Evolutionary conservation across 768 basidiomycete genomes (phyloP), one percentile per base, ranked within the genome.

Genomic region (Boletus sp.): DNA sequence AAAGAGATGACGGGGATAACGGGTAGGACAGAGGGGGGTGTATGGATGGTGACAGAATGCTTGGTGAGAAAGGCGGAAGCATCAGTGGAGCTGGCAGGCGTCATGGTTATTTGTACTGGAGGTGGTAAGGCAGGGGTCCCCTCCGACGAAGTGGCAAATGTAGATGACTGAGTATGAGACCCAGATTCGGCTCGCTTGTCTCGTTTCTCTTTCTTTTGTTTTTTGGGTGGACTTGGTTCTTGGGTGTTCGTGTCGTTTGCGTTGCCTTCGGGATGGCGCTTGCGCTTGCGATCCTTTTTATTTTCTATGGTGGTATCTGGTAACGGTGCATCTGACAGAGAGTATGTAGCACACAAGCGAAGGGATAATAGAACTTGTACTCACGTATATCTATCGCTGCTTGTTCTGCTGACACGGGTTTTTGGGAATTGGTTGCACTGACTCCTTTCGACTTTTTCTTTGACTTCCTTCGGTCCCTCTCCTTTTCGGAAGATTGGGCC

Each of bases 1-100:
- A 99, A 96, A 2, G 83, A 79, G 43, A 88, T 77, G 47, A 93
- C 73, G 27, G 97, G 95, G 14, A 74, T 72, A 54, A 84, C 76
- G 19, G 75, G 61, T 5, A 76, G 65, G 34, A 76, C 70, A 40
- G 76, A 72, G 3, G 74, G 60, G 2, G 81, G 79, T 2, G 79
- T 78, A 52, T 82, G 81, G 46, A 97, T 84, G 11, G 85, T 88
- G 61, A 97, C 83, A 10, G 78, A 76, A 70, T 98, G 83, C 57
- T 82, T 83, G 25, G 71, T 63, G 21, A 97, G 78, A 77, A 87
- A 98, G 2, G 78, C 79, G 15, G 78, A 74, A 21, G 81, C 75
- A 38, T 84, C 84, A 21, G 70, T 58, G 8, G 54, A 21, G 32
- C 53, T 50, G 37, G 50, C 40, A 14, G 58, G 37, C 29, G 45